Evolutionary conservation across 2,329 filamentous ascomycete species (phyloP), one percentile per base, ranked within the genome.

Genomic region (Diaporthe batatas): DNA sequence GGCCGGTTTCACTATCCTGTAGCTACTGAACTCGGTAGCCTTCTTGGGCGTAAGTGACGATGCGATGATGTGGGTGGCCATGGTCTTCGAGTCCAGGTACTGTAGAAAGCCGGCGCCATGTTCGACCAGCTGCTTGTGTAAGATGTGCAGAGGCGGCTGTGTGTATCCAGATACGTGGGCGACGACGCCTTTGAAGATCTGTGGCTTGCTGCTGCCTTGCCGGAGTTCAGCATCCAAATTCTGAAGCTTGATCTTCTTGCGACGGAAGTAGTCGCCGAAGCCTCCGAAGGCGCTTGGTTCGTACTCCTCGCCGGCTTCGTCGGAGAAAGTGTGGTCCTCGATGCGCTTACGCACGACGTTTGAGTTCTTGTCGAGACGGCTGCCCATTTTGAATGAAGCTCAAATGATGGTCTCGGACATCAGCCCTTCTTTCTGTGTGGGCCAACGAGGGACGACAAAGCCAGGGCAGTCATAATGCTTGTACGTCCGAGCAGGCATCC

Each of bases 161-260:
- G 96, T 99, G 80, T 98, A 99, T 64, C 96, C 96, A 77, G 95
- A 97, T 32, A 99, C 93, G 82, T 98, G 94, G 12, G 92, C 94
- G 16, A 98, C 95, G 11, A 98, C 88, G 0, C 94, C 95, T 77
- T 92, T 94, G 86, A 99, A 99, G 68, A 99, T 94, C 75, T 90
- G 91, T 12, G 95, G 94, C 75, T 93, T 94, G 76, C 92, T 91
- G 1, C 91, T 89, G 5, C 90, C 85, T 42, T 92, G 88, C 73
- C 96, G 91, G 57, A 97, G 86, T 70, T 97, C 90, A 11, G 91
- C 91, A 82, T 99, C 96, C 39, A 96, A 89, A 79, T 99, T 99
- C 82, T 98, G 96, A 4, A 99, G 88, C 80, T 99, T 99, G 82
- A 98, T 91, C 86, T 97, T 98, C 86, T 99, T 99, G 71, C 95